A percentile compares a stretch with the other conserved stretches of the same genome.
Evolutionary conservation across 257 asterid genomes (phyloP).

Genomic region (Schizonepeta tenuifolia): DNA sequence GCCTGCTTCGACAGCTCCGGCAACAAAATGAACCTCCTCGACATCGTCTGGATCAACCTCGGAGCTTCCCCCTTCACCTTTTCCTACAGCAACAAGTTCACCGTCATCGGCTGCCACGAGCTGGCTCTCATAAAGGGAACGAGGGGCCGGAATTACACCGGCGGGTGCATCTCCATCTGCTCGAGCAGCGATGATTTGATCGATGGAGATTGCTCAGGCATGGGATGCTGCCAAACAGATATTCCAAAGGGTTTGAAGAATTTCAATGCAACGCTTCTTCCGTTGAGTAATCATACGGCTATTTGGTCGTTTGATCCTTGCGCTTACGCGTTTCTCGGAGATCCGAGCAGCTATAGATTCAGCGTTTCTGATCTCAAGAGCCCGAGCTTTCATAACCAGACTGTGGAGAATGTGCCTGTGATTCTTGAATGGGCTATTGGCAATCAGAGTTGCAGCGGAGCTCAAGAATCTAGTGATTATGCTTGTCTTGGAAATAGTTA

Average conservation of each 20-base stretch:
- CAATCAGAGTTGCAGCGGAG: conserved; percentile 42
- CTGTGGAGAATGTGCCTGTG: conserved; percentile 43
- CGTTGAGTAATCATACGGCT: background rate
- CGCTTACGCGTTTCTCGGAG: conserved; percentile 57
- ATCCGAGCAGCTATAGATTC: conserved; percentile 41
- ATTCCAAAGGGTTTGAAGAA: conserved; percentile 57
- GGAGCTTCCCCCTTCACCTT: conserved; percentile 32
- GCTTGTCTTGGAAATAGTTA: conserved; percentile 45
- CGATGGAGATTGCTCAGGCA: conserved; percentile 56
- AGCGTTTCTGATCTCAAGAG: conserved; percentile 39
- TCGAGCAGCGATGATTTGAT: conserved; percentile 32
- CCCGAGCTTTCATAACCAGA: conserved; percentile 33
- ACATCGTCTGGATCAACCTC: conserved; percentile 13
- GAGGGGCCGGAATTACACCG: conserved; percentile 37
- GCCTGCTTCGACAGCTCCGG: conserved; percentile 36
- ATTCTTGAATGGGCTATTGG: conserved; percentile 72
- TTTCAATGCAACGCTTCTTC: background rate
- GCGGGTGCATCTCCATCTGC: conserved; percentile 52
- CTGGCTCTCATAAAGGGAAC: conserved; percentile 19
- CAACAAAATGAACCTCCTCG: background rate
- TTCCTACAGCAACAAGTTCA: conserved; percentile 47
- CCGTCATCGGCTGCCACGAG: conserved; percentile 59
- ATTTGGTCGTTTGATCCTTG: conserved; percentile 47
- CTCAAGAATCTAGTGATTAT: conserved; percentile 28
- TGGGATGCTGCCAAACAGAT: conserved; percentile 60